Conservation (phyloP, 1,284 basidiomycete genomes). For the Gymnopus androsaceus region DNA sequence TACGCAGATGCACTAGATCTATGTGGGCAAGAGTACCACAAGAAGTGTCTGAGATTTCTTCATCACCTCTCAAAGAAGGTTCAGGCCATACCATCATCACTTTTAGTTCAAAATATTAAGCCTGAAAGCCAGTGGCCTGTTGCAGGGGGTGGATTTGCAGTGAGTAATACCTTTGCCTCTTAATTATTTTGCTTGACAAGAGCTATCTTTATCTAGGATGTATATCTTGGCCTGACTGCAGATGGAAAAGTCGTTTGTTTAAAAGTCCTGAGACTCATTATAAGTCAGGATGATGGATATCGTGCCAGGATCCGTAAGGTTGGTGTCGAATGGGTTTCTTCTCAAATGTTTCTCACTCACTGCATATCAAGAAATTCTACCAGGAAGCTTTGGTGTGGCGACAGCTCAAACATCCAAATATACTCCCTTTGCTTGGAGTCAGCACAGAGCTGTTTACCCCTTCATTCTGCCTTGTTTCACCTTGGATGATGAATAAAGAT, state of each 20-base stretch:
- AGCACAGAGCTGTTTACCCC: slow-evolving; percentile 9
- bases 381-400: slow-evolving; percentile 15
- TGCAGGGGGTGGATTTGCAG: slow-evolving; percentile 2
- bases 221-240: neutral
- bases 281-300: neutral
- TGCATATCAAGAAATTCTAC: slow-evolving; percentile 5
- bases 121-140: no score
- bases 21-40: no score
- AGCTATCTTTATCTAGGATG: slow-evolving; percentile 1
- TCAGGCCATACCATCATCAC: no score
- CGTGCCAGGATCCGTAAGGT: neutral
- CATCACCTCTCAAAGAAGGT: no score
- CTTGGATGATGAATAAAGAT: slow-evolving; percentile 14
- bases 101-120: no score
- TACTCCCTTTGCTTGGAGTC: slow-evolving; percentile 13
- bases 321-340: neutral
- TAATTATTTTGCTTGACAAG: no score
- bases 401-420: slow-evolving; percentile 15
- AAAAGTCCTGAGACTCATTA: slow-evolving; percentile 8
- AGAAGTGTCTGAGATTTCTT: no score
- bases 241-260: slow-evolving; percentile 7
- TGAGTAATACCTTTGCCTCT: neutral
- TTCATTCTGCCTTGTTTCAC: slow-evolving; percentile 12
- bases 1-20: no score
- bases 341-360: neutral